Conservation (phyloP, 1,139 yeast genomes). For the Meyerozyma athensensis region DNA sequence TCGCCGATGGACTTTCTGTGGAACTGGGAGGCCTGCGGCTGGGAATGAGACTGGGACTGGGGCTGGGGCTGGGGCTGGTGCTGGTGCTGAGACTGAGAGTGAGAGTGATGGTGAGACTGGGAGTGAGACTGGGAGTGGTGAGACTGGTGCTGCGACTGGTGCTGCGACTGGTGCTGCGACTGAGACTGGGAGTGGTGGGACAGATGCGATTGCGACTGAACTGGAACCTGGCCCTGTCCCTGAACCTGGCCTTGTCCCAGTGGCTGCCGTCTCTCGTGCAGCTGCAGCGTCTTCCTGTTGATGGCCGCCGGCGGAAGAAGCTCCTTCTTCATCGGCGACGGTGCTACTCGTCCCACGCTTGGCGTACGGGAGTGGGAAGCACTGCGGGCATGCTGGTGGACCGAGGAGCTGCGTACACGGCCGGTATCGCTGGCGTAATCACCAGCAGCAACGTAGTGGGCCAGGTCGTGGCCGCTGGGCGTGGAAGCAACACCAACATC, state of each 20-base stretch:
- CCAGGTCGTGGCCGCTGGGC: conserved; percentile 10
- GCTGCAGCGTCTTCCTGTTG: conserved; percentile 2
- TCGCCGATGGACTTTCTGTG: conserved; percentile 91
- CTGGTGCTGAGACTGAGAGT: conserved; percentile 9
- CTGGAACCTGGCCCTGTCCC: conserved; percentile 1
- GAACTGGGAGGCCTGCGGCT: conserved; percentile 37
- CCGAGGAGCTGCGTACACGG: too few species aligned
- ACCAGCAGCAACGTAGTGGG: conserved; percentile 14
- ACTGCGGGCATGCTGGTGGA: conserved; percentile 5
- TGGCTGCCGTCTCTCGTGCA: conserved; percentile 6
- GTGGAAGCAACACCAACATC: conserved; percentile 13
- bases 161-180: conserved; percentile 8
- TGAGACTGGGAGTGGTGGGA: background rate
- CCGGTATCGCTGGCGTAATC: background rate
- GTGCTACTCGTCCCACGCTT: conserved; percentile 10
- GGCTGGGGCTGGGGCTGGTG: conserved; percentile 9
- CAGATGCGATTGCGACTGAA: conserved; percentile 7
- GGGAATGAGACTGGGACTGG: conserved; percentile 8
- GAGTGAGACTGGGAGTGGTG: conserved; percentile 10
- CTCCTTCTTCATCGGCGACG: conserved; percentile 15
- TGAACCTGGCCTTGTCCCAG: conserved; percentile 7
- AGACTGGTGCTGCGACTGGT: conserved; percentile 8
- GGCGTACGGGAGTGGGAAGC: conserved; percentile 20
- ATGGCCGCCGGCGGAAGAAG: conserved; percentile 22
- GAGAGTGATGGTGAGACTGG: conserved; percentile 8